Base-by-base conservation (phyloP, 129 eudicot species). In the Glebionis coronaria region DNA sequence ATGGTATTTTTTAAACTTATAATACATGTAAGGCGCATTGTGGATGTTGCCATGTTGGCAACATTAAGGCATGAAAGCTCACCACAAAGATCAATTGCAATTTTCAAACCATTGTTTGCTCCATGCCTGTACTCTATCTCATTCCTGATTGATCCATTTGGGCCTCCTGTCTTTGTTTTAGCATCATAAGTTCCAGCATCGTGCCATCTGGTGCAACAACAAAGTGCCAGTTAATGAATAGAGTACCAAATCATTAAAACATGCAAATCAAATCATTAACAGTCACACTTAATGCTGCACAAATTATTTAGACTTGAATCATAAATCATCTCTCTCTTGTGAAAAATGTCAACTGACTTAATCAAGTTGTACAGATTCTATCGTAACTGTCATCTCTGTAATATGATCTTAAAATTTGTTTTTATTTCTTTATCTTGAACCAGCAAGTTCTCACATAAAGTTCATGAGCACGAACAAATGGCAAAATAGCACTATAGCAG, bases 171-270 rank as follows among this genome's bases (percentile, higher is more conserved):
- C 80, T 81, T 88, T 25, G 96, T 82, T 61, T 76, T 86, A 27
- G 84, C 88, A 74, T 93, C 96, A 65, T 84, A 93, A 35, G 96
- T 93, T 4, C 98, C 98, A 5, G 98, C 98, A 71, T 93, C 98
- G 55, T 92, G 96, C 96, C 98, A 92, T 77, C 98, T 91, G 74
- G 68, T 73, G 49, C 44, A 59, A 42, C 31, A 63, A 44, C 53
- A 65, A 58, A 69, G 54, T 58, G 19, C 56, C 25, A 49, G 40
- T 42, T 35, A 35, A 35, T 35, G 9, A 35, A 1, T 35, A 23
- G 42, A 35, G 42, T 35, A 35, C 8, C 42, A 35, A 35, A 35
- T 6, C 42, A 35, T 35, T 6, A 35, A 35, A 35, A 35, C 40
- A 35, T 5, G 6, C 40, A 6, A 12, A 49, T 15, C 54, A 49